Evolutionary conservation across 1,284 basidiomycete genomes (phyloP).

Genomic region (Melampsora larici-populina): DNA sequence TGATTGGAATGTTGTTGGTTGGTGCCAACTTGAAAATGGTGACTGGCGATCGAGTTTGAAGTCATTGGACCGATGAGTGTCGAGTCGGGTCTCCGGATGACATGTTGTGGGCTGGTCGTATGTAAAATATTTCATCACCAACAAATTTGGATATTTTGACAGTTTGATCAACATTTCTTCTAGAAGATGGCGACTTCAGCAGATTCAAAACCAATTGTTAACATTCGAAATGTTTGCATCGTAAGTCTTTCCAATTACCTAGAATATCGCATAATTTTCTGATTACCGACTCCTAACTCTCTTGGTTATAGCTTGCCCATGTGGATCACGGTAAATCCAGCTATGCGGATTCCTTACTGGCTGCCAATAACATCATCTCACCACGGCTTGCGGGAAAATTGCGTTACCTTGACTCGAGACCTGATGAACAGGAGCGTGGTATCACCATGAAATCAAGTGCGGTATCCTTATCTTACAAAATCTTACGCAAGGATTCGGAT

Average conservation of each 20-base stretch:
- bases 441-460: constrained; percentile 99
- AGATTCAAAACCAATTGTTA: background rate
- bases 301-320: constrained; percentile 42
- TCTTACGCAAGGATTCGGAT: constrained; percentile 32
- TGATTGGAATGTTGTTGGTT: too few relatives aligned
- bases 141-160: background rate
- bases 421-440: constrained; percentile 95
- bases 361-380: constrained; percentile 97
- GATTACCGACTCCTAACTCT: background rate
- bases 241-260: constrained; percentile 3
- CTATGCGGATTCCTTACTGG: constrained; percentile 89
- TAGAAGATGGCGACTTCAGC: background rate
- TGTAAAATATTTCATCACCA: too few relatives aligned
- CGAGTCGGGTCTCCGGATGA: too few relatives aligned
- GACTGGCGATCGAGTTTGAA: too few relatives aligned
- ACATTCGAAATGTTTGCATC: constrained; percentile 42
- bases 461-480: constrained; percentile 53
- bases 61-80: too few relatives aligned
- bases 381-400: constrained; percentile 91
- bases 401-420: constrained; percentile 88
- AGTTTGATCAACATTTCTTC: background rate
- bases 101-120: too few relatives aligned
- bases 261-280: background rate
- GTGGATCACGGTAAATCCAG: constrained; percentile 55
- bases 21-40: too few relatives aligned